Conservation (phyloP, 768 basidiomycete species). For the Xerocomellus amylosporus region DNA sequence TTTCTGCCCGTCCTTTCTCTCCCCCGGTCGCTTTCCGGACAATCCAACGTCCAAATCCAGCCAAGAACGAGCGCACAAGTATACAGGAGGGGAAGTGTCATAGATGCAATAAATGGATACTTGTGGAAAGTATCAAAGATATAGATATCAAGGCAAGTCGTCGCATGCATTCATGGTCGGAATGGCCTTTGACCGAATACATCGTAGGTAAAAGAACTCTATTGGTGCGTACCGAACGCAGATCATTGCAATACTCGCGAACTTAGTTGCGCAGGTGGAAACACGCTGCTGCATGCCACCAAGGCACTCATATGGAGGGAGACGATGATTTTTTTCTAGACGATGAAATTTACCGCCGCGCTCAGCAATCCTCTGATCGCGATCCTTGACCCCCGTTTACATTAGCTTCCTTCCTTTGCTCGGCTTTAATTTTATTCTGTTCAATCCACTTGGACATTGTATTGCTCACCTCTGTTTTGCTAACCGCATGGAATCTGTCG, state of each 20-base stretch:
- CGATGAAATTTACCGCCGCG: constrained; percentile 42
- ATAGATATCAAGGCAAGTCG: constrained; percentile 62
- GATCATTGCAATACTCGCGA: neutral
- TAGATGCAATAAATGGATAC: constrained; percentile 69
- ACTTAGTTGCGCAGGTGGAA: constrained; percentile 59
- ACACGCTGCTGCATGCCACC: constrained; percentile 77
- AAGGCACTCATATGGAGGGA: constrained; percentile 50
- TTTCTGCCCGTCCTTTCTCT: constrained; percentile 69
- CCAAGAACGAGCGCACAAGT: constrained; percentile 56
- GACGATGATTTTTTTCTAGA: constrained; percentile 57
- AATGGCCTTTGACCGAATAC: neutral
- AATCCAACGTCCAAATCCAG: constrained; percentile 41
- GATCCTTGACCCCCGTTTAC: neutral
- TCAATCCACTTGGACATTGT: constrained; percentile 1
- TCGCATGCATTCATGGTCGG: neutral
- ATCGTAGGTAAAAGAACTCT: constrained; percentile 64
- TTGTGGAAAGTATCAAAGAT: constrained; percentile 70
- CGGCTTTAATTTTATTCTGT: constrained; percentile 10
- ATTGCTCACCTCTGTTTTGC: constrained; percentile 16
- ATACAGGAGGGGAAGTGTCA: constrained; percentile 77
- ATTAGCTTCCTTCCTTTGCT: neutral
- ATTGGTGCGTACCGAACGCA: constrained; percentile 55
- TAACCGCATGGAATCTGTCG: constrained; percentile 12
- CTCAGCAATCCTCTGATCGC: constrained; percentile 14
- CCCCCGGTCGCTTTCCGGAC: constrained; percentile 67